Percentiles rank a stretch among this genome's conserved stretches.
Conservation (phyloP, 2,329 filamentous ascomycete species). For the Pyrenochaeta sp. region DNA sequence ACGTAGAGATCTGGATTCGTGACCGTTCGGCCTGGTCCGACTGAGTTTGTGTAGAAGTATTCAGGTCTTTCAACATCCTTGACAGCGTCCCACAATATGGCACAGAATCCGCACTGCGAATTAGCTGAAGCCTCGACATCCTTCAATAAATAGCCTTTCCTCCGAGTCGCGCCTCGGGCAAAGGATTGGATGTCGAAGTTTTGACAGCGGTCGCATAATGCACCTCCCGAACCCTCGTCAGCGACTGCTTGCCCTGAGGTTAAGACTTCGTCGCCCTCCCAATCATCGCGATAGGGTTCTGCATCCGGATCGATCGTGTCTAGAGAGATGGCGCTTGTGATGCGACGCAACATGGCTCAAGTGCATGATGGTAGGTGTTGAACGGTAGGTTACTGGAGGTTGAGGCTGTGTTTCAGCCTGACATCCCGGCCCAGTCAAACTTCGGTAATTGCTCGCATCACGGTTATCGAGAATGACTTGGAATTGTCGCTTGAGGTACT, state of each 20-base stretch:
- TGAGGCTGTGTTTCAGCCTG: background rate
- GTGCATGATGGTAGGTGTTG: background rate
- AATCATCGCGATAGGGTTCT: background rate
- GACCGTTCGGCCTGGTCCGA: background rate
- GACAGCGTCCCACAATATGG: background rate
- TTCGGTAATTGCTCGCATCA: no score
- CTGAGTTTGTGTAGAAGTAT: background rate
- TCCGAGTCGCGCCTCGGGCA: background rate
- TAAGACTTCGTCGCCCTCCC: background rate
- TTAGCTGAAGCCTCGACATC: background rate
- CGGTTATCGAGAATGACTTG: no score
- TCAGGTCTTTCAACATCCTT: background rate
- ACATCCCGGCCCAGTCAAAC: no score
- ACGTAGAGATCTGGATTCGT: background rate
- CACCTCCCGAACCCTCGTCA: no score
- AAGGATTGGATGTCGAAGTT: slow-evolving; percentile 1
- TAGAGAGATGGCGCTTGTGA: background rate
- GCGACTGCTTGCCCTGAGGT: no score
- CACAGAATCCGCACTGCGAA: background rate
- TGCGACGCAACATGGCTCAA: background rate
- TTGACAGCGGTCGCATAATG: background rate
- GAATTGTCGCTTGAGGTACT: no score
- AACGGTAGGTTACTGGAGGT: background rate
- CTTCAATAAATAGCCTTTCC: background rate
- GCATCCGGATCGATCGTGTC: background rate